Base-by-base conservation (phyloP, 2,329 filamentous ascomycete species). In the Monosporascus sp. region DNA sequence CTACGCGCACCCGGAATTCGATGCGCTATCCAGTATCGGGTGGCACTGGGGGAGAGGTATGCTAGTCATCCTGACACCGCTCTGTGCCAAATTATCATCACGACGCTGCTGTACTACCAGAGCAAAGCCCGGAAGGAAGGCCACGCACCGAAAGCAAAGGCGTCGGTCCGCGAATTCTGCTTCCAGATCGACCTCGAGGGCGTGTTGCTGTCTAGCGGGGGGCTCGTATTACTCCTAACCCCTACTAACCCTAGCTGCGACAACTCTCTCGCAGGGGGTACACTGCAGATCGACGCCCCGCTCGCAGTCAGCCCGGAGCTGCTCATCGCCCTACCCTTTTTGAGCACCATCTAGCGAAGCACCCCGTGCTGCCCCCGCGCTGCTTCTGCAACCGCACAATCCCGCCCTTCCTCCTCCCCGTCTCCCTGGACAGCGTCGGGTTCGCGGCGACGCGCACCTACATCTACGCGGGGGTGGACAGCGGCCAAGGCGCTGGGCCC, bases 11-110 rank as follows among this genome's bases (percentile, higher is more conserved):
- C 22, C 22, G 5, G 22, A 24, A 24, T 24, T 24, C 22, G 22
- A 24, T 24, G 22, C 22, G 22, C 22, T 24, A 5, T 24, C 22
- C 22, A 5, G 70, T 6, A 69, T 75, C 37, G 74, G 67, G 14
- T 82, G 79, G 79, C 69, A 77, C 58, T 82, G 22, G 79, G 80
- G 80, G 80, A 80, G 80, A 55, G 80, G 76, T 17, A 80, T 83
- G 62, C 76, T 80, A 67, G 76, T 77, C 9, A 75, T 83, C 50
- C 67, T 82, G 24, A 70, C 81, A 55, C 80, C 65, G 0, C 65
- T 80, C n/a, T 72, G 74, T 37, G 78, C 77, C 25, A 65, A 74
- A 77, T 78, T 24, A 71, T 82, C 35, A 73, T 78, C 22, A 64
- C 70, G 1, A 73, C 76, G 3, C 64, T 83, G 2, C 72, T 75